Base-by-base conservation (phyloP, 2,329 filamentous ascomycete genomes). In the Aspergillus pseudoglaucus region DNA sequence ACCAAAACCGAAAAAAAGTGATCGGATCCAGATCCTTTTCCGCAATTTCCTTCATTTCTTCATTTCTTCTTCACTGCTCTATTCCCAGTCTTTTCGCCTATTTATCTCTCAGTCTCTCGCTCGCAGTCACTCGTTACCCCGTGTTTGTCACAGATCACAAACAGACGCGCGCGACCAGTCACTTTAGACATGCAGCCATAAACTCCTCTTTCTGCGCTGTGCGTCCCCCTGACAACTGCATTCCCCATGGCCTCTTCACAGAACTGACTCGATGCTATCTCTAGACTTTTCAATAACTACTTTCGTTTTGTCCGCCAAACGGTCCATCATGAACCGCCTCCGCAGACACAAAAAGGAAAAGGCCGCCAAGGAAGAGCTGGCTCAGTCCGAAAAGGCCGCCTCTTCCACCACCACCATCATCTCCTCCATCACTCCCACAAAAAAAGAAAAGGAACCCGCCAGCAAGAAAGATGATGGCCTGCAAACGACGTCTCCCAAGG, bases 401-500 rank as follows among this genome's bases (percentile, higher is more conserved):
- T 30, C 25, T 12, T 39, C 37, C 15, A 39, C 37, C 37, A 39
- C 37, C 37, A 39, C 37, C 17, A 60, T 58, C 25, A 57, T 65
- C 40, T 69, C 65, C 17, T 39, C 37, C 7, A n/a, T 39, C 17
- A 18, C 17, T 22, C 17, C 17, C 37, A 18, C 15, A 2, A 20
- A 35, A 35, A 35, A 17, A 17, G 33, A 35, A 15, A 39, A 20
- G 18, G 37, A 39, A 51, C 69, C 71, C 10, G 74, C 25, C 25
- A 79, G 57, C 41, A 86, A 84, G 63, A 75, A 73, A 49, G 66
- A 50, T 65, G 37, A 39, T 9, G 15, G 6, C 10, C 17, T 12
- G 25, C 25, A 30, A 5, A 30, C 25, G 25, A 30, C 37, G 9
- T 12, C 37, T 22, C 37, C 37, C 37, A 39, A 39, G 17, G 4